Conservation (phyloP, 2,329 filamentous ascomycete species). For the Xylaria digitata region DNA sequence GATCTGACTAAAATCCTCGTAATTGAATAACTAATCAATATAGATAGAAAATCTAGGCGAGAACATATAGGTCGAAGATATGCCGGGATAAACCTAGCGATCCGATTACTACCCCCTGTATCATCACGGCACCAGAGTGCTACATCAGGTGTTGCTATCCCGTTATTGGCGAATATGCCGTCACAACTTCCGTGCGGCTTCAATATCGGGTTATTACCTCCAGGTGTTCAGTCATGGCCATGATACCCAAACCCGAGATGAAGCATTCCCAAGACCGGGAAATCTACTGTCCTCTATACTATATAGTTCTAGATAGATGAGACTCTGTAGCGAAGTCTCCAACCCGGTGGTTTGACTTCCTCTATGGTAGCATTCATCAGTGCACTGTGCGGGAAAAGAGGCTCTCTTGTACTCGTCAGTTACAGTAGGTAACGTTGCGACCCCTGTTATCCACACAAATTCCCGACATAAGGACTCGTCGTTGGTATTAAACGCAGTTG, state of each 20-base stretch:
- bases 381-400: slow-evolving; percentile 2
- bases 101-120: slow-evolving; percentile 19
- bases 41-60: slow-evolving; percentile 11
- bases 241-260: slow-evolving; percentile 21
- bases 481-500: slow-evolving; percentile 7
- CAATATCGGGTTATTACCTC: slow-evolving; percentile 31
- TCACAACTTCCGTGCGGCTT: slow-evolving; percentile 15
- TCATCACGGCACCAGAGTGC: slow-evolving; percentile 10
- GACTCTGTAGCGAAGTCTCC: slow-evolving; percentile 17
- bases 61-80: slow-evolving; percentile 14
- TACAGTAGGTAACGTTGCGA: slow-evolving; percentile 9
- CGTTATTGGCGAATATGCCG: slow-evolving; percentile 31
- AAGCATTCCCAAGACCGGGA: slow-evolving; percentile 34
- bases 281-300: slow-evolving; percentile 13
- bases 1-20: not conserved
- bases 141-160: slow-evolving; percentile 3
- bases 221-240: slow-evolving; percentile 23
- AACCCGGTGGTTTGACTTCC: slow-evolving; percentile 2
- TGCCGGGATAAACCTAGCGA: slow-evolving; percentile 25
- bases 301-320: slow-evolving; percentile 24
- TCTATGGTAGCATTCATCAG: slow-evolving; percentile 2
- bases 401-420: slow-evolving; percentile 9
- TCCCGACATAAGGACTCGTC: slow-evolving; percentile 14
- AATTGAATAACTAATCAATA: not conserved
- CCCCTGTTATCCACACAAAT: slow-evolving; percentile 6